Conservation (phyloP, 345 rosid species). For the Rhizophora apiculata region DNA sequence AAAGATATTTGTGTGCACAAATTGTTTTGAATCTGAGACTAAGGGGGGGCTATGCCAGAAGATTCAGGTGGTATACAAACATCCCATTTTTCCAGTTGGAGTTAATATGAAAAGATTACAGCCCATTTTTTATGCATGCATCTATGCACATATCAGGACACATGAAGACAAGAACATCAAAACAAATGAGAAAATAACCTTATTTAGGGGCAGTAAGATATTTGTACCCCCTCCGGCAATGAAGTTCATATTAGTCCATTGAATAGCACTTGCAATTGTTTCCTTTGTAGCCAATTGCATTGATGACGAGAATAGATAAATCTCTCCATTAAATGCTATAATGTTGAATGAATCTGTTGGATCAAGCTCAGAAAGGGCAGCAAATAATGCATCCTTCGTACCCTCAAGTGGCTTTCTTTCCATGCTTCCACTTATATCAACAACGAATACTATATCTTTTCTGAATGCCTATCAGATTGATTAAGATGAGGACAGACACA, state of each 20-base stretch:
- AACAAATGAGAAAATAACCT: slow-evolving; percentile 38
- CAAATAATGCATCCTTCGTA: slow-evolving; percentile 56
- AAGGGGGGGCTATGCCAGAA: not conserved
- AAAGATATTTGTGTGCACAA: no score
- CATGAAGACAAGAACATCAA: not conserved
- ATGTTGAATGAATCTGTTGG: slow-evolving; percentile 78
- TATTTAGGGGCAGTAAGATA: slow-evolving; percentile 64
- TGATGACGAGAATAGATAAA: slow-evolving; percentile 55
- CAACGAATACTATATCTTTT: slow-evolving; percentile 72
- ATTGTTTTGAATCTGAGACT: no score
- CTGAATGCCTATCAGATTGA: slow-evolving; percentile 54
- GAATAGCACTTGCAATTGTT: slow-evolving; percentile 55
- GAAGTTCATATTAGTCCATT: slow-evolving; percentile 67
- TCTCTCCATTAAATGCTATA: slow-evolving; percentile 69
- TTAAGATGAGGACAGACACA: slow-evolving; percentile 21
- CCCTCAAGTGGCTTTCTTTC: slow-evolving; percentile 64
- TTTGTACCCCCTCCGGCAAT: slow-evolving; percentile 65
- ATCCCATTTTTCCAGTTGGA: not conserved
- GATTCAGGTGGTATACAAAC: not conserved
- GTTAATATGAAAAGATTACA: not conserved
- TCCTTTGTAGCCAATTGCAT: slow-evolving; percentile 63
- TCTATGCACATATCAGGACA: not conserved
- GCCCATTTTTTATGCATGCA: not conserved
- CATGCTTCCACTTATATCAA: slow-evolving; percentile 95
- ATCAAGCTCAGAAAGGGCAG: slow-evolving; percentile 54